These are phyloP conservation scores for Eremomyces bilateralis DNA, from an alignment of 495 filamentous ascomycete species.

Conservation along the genomic window DNA sequence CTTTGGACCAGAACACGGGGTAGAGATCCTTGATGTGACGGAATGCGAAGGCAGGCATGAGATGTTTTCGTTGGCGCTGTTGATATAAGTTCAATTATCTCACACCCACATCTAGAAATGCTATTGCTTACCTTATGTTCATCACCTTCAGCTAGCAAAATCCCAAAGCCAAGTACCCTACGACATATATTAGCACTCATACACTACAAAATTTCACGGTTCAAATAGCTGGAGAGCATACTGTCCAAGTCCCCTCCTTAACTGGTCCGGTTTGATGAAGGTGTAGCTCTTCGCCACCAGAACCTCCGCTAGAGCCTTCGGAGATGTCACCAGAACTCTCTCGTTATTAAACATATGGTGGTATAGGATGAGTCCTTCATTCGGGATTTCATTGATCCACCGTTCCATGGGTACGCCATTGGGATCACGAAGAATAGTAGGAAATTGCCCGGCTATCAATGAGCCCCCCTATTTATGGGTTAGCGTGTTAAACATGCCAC, in stretches of 20 bases:
- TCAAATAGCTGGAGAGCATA: too few relatives aligned
- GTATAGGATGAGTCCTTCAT: slow-evolving; percentile 72
- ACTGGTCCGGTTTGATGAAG: slow-evolving; percentile 45
- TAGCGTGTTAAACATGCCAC: background rate
- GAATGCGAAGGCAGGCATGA: slow-evolving; percentile 71
- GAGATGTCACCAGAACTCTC: slow-evolving; percentile 39
- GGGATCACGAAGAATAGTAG: slow-evolving; percentile 30
- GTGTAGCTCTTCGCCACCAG: slow-evolving; percentile 52
- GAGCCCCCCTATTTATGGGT: slow-evolving; percentile 16
- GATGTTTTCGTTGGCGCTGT: slow-evolving; percentile 43
- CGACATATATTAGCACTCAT: too few relatives aligned
- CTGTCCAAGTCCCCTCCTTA: slow-evolving; percentile 35
- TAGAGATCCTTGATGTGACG: slow-evolving; percentile 75
- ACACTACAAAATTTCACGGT: too few relatives aligned
- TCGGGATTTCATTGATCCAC: slow-evolving; percentile 58
- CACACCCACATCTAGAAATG: background rate
- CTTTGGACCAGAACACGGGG: slow-evolving; percentile 63
- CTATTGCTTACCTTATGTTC: slow-evolving; percentile 37
- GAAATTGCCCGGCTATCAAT: slow-evolving; percentile 33
- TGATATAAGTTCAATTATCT: background rate
- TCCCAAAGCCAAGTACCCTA: slow-evolving; percentile 49
- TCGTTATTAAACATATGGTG: slow-evolving; percentile 46
- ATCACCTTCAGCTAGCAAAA: slow-evolving; percentile 69
- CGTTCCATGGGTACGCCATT: slow-evolving; percentile 37
- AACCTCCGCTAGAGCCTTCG: slow-evolving; percentile 36